phyloP scores from a whole-genome alignment of 441 rosid species.

The Corymbia calophylla region DNA sequence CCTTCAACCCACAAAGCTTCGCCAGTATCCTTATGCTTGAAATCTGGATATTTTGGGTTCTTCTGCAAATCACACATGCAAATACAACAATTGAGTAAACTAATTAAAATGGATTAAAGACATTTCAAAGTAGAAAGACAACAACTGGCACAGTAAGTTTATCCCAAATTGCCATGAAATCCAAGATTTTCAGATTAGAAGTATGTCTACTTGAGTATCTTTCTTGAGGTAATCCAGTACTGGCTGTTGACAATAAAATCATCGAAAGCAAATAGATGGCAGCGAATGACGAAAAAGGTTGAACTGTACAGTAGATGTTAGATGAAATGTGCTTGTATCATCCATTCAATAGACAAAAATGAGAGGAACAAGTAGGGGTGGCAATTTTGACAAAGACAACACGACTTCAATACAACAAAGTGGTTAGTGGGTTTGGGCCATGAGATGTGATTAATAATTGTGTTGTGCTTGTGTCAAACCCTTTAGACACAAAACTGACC shows the following conservation, averaged over 20 bases:
- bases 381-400: background rate
- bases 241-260: background rate
- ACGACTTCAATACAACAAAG: background rate
- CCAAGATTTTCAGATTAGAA: background rate
- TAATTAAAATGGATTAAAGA: background rate
- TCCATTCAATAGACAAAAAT: background rate
- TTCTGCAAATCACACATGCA: slow-evolving; percentile 24
- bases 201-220: background rate
- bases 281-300: background rate
- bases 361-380: background rate
- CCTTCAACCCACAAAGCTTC: slow-evolving; percentile 69
- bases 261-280: background rate
- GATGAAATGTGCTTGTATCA: background rate
- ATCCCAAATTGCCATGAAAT: background rate
- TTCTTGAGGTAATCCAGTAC: background rate
- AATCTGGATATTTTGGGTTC: slow-evolving; percentile 61
- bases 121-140: background rate
- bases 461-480: background rate
- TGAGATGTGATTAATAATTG: background rate
- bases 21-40: slow-evolving; percentile 74
- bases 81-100: background rate
- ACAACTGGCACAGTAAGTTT: background rate
- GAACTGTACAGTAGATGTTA: background rate
- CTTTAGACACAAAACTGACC: background rate
- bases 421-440: background rate